Conservation (phyloP, 2,329 filamentous ascomycete species). For the Nemania abortiva region DNA sequence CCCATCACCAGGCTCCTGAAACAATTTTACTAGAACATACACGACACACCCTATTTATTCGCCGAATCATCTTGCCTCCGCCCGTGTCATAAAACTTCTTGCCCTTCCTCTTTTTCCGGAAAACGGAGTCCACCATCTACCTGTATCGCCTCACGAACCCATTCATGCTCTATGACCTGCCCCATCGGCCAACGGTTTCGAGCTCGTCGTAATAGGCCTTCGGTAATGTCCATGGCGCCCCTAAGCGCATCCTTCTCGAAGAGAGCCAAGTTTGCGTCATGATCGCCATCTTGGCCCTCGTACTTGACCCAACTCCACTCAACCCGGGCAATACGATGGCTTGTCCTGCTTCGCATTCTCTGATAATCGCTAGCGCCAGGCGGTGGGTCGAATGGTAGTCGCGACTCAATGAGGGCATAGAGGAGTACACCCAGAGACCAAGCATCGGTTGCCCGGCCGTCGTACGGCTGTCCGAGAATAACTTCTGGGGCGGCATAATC, state of each 20-base stretch:
- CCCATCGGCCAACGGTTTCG: constrained; percentile 81
- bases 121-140: constrained; percentile 73
- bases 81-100: constrained; percentile 60
- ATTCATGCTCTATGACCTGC: constrained; percentile 77
- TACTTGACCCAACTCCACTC: constrained; percentile 97
- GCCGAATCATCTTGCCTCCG: constrained; percentile 6
- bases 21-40: constrained; percentile 7
- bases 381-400: constrained; percentile 90
- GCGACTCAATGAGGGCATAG: constrained; percentile 92
- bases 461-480: constrained; percentile 93
- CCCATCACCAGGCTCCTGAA: constrained; percentile 1
- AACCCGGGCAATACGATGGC: constrained; percentile 92
- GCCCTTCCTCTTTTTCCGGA: constrained; percentile 68
- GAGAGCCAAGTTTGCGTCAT: constrained; percentile 74
- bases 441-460: constrained; percentile 90
- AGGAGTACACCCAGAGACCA: constrained; percentile 96
- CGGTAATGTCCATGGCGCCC: constrained; percentile 84
- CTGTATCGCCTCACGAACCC: constrained; percentile 80
- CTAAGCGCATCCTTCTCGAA: constrained; percentile 74
- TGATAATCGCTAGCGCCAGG: constrained; percentile 82
- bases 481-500: constrained; percentile 98
- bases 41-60: constrained; percentile 6
- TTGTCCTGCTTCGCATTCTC: constrained; percentile 82
- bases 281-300: constrained; percentile 85
- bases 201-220: constrained; percentile 85